Conservation (phyloP, 371 early-diverging fungal species). For the Mortierella sp. region DNA sequence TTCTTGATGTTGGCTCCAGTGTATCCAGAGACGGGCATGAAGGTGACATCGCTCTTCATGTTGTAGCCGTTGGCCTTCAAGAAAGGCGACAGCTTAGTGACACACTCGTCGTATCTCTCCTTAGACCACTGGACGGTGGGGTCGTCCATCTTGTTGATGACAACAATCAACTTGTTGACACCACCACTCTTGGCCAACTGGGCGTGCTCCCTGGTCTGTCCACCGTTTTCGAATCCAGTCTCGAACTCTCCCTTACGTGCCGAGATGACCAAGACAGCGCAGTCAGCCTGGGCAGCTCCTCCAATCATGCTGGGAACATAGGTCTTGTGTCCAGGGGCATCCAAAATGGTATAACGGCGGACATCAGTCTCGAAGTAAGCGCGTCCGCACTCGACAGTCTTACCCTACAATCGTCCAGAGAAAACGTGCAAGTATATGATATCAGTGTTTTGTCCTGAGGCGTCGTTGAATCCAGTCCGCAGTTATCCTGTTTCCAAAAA, state of each 20-base stretch:
- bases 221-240: constrained; percentile 99
- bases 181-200: constrained; percentile 97
- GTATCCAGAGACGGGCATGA: constrained; percentile 97
- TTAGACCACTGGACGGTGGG: constrained; percentile 96
- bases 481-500: neutral
- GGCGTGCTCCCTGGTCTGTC: constrained; percentile 99
- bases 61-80: constrained; percentile 93
- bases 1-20: constrained; percentile 98
- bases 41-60: constrained; percentile 89
- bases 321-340: constrained; percentile 99
- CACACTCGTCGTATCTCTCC: constrained; percentile 93
- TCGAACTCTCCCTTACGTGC: constrained; percentile 99
- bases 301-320: constrained; percentile 99
- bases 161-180: constrained; percentile 92
- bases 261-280: constrained; percentile 98
- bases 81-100: constrained; percentile 89
- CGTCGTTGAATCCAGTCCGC: neutral
- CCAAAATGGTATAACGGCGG: constrained; percentile 96
- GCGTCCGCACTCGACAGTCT: constrained; percentile 97
- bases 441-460: neutral
- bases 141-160: constrained; percentile 99
- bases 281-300: constrained; percentile 98
- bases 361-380: constrained; percentile 97
- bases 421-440: neutral
- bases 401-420: constrained; percentile 71